Evolutionary conservation across 192 early-diverging fungal species (phyloP), one percentile per base, ranked within the genome.

Genomic region (Gigaspora rosea): DNA sequence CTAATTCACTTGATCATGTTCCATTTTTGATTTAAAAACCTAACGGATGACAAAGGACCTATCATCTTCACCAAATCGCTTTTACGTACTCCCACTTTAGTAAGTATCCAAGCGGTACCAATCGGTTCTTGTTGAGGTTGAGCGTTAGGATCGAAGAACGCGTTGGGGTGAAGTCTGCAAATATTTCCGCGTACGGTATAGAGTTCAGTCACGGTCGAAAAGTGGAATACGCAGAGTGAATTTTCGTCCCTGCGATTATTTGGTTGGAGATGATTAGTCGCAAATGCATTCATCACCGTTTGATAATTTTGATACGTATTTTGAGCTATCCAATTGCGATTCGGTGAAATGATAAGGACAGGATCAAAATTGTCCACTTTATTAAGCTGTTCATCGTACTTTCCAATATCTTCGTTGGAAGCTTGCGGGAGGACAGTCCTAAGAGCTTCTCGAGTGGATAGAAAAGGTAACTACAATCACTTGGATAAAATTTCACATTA

Each of bases 251-350:
- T 67, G 8, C 27, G 36, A 68, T 11, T 48, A 33, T 67, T 67
- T 27, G 27, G 27, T 27, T 27, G 27, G 27, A 27, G 27, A 27
- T 27, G n/a, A 27, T 27, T 27, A 27, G 27, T 27, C n/a, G 27
- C 27, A 27, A 27, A 27, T 27, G 27, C 27, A n/a, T 27, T 27
- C 27, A 27, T 27, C 27, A 27, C 27, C n/a, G n/a, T 27, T 27
- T 67, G 65, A 67, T 67, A 67, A 48, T 32, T 46, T 46, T 32
- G 33, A 46, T 11, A 67, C 9, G 65, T 15, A n/a, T 67, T 16
- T 67, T 67, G 65, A 67, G 18, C 9, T 41, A 67, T 67, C 65
- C 65, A 67, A 67, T 68, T 68, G 12, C 46, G 7, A 47, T 68
- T 48, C 20, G 66, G 35, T n/a, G 67, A 69, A n/a, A 69, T 48